Percentiles rank a stretch among this genome's conserved stretches.
phyloP scores from a whole-genome alignment of 352 stramenopile genomes.

The Globisporangium cylindrosporum region DNA sequence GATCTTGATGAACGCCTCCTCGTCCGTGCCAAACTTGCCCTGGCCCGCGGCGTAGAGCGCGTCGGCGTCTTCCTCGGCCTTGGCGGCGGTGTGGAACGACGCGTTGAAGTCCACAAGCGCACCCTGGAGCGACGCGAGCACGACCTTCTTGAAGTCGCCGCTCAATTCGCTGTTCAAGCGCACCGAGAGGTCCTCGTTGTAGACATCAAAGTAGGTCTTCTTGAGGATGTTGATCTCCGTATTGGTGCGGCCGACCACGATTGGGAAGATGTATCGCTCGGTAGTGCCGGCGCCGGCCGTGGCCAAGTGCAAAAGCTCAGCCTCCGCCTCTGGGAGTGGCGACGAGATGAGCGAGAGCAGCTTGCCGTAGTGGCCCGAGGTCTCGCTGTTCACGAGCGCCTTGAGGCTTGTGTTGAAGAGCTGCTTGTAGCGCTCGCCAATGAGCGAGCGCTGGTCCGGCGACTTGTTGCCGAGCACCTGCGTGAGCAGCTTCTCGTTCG shows the following conservation, averaged over 20 bases:
- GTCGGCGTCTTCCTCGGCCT: slow-evolving; percentile 56
- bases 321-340: slow-evolving; percentile 64
- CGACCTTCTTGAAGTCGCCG: slow-evolving; percentile 65
- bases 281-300: slow-evolving; percentile 70
- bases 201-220: slow-evolving; percentile 71
- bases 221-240: slow-evolving; percentile 76
- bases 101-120: slow-evolving; percentile 53
- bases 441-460: slow-evolving; percentile 57
- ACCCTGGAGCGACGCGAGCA: slow-evolving; percentile 64
- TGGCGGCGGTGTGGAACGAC: slow-evolving; percentile 51
- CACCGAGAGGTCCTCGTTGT: slow-evolving; percentile 56
- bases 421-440: slow-evolving; percentile 63
- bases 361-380: slow-evolving; percentile 59
- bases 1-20: slow-evolving; percentile 31
- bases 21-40: slow-evolving; percentile 65
- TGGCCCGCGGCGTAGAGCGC: slow-evolving; percentile 69
- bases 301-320: slow-evolving; percentile 52
- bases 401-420: slow-evolving; percentile 58
- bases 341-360: slow-evolving; percentile 54
- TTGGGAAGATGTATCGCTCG: slow-evolving; percentile 70
- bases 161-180: slow-evolving; percentile 56
- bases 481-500: slow-evolving; percentile 53
- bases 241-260: slow-evolving; percentile 66
- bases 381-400: slow-evolving; percentile 60
- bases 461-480: slow-evolving; percentile 51